A percentile compares a stretch with the other conserved stretches of the same genome.
Conservation (phyloP, 2,329 filamentous ascomycete species). For the Pezicula neosporulosa region DNA sequence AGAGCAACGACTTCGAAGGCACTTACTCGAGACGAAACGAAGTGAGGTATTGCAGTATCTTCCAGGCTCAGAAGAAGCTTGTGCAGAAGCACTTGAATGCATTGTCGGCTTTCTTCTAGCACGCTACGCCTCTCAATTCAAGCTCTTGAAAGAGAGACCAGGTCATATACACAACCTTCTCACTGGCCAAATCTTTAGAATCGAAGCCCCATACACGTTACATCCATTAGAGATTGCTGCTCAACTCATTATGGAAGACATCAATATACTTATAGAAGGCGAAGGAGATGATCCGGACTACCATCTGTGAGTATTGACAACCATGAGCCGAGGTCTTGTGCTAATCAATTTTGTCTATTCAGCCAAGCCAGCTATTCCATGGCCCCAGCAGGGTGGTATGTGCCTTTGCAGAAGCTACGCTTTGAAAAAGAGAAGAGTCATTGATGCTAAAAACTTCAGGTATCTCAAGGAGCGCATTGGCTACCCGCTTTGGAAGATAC, state of each 20-base stretch:
- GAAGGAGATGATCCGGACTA: conserved; percentile 32
- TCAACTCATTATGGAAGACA: conserved; percentile 44
- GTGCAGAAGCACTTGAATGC: conserved; percentile 41
- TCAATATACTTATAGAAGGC: conserved; percentile 41
- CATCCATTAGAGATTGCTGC: conserved; percentile 45
- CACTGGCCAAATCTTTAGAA: conserved; percentile 37
- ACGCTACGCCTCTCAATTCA: conserved; percentile 38
- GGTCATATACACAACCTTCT: conserved; percentile 36
- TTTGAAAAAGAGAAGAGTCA: no score
- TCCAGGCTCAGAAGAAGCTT: conserved; percentile 38
- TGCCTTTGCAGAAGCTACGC: no score
- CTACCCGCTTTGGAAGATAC: conserved; percentile 41
- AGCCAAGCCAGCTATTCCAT: conserved; percentile 45
- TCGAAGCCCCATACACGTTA: conserved; percentile 24
- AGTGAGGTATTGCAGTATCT: conserved; percentile 39
- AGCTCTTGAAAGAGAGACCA: conserved; percentile 16
- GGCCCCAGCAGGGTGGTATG: conserved; percentile 47
- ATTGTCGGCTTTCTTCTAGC: conserved; percentile 40
- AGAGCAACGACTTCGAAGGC: conserved; percentile 35
- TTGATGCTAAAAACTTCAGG: no score
- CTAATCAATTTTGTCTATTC: conserved; percentile 29
- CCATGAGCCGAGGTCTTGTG: neutral
- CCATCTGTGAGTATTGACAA: conserved; percentile 12
- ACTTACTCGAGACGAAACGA: conserved; percentile 35
- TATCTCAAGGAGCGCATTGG: conserved; percentile 39